Conservation (phyloP, 73 alveolate genomes). For the Tetrahymena thermophila region DNA sequence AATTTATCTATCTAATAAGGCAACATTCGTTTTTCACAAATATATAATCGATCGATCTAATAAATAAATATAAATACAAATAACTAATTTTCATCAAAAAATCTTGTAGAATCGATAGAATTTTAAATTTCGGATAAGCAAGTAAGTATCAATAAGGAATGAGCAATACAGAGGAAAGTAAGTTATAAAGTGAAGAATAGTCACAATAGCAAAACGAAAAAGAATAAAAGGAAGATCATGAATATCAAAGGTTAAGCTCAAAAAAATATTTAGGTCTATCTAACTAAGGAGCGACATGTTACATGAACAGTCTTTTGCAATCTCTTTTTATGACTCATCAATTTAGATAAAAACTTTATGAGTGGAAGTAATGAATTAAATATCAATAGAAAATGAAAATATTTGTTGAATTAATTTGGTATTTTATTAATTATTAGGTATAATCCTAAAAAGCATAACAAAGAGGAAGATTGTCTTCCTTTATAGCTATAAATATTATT, state of each 20-base stretch:
- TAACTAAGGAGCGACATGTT: slow-evolving; percentile 88
- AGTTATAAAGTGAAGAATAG: background rate
- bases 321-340: slow-evolving; percentile 75
- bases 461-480: slow-evolving; percentile 52
- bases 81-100: background rate
- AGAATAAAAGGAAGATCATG: background rate
- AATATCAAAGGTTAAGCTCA: background rate
- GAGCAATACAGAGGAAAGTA: background rate
- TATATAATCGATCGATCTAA: background rate
- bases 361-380: background rate
- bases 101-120: background rate
- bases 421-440: background rate
- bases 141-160: background rate
- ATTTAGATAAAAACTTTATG: slow-evolving; percentile 47
- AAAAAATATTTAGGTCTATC: slow-evolving; percentile 80
- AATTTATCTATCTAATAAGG: no score
- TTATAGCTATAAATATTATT: slow-evolving; percentile 55
- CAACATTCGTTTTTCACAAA: background rate
- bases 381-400: background rate
- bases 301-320: slow-evolving; percentile 73
- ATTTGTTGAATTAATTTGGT: no score
- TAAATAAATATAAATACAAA: background rate
- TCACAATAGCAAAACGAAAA: background rate
- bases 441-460: slow-evolving; percentile 32
- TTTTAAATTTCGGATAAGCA: background rate